Percentiles rank a stretch among this genome's conserved stretches.
Conservation (phyloP, 345 rosid genomes). For the Physaria fendleri region DNA sequence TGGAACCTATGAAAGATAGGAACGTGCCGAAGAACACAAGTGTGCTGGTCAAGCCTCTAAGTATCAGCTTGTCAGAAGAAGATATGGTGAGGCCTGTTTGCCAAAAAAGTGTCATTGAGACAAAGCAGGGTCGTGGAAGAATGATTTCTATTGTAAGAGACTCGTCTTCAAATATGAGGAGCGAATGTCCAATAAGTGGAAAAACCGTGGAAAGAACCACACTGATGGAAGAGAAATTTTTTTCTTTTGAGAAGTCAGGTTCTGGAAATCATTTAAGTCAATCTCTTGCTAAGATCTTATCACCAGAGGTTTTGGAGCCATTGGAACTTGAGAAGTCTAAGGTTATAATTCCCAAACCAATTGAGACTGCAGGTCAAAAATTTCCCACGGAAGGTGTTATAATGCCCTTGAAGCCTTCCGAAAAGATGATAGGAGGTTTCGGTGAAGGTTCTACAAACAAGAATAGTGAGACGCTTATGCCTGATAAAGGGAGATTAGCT, state of each 20-base stretch:
- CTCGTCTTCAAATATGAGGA: slow-evolving; percentile 50
- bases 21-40: neutral
- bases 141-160: slow-evolving; percentile 41
- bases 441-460: slow-evolving; percentile 12
- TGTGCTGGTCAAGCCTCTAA: neutral
- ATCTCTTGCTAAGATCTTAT: slow-evolving; percentile 3
- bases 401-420: slow-evolving; percentile 1
- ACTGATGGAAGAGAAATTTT: slow-evolving; percentile 5
- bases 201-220: slow-evolving; percentile 3
- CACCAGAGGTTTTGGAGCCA: neutral
- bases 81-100: neutral
- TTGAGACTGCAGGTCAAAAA: slow-evolving; percentile 19
- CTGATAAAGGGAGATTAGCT: slow-evolving; percentile 14
- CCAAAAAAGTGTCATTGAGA: slow-evolving; percentile 2
- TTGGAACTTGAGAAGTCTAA: slow-evolving; percentile 8
- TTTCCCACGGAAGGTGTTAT: slow-evolving; percentile 16
- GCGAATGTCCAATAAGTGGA: slow-evolving; percentile 31
- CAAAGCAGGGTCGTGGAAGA: slow-evolving; percentile 43
- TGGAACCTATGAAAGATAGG: neutral
- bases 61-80: neutral
- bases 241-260: slow-evolving; percentile 22
- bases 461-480: slow-evolving; percentile 7
- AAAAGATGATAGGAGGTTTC: slow-evolving; percentile 10
- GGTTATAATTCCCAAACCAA: slow-evolving; percentile 12
- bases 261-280: slow-evolving; percentile 11